Conservation (phyloP, 129 eudicot species). For the Pulicaria dysenterica region DNA sequence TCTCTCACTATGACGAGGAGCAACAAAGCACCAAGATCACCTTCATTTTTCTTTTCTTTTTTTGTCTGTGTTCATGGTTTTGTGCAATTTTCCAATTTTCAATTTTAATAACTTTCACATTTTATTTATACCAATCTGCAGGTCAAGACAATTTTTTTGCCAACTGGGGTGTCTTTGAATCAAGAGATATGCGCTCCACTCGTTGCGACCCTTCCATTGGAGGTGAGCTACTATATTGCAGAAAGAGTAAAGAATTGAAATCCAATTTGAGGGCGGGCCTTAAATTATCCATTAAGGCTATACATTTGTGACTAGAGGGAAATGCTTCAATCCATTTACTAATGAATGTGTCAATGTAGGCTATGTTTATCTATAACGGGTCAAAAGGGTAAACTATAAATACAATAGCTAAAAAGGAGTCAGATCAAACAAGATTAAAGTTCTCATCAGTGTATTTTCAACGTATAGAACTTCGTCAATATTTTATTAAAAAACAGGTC, state of each 20-base stretch:
- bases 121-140: slow-evolving; percentile 30
- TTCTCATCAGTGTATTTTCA: not conserved
- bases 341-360: not conserved
- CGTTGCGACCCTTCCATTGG: slow-evolving; percentile 96
- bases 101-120: not conserved
- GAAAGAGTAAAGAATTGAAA: not conserved
- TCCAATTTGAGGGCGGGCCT: not conserved
- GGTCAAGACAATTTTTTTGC: slow-evolving; percentile 89
- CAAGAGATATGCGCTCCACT: slow-evolving; percentile 94
- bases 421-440: not conserved
- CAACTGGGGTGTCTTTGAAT: slow-evolving; percentile 80
- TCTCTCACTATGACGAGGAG: too few relatives aligned
- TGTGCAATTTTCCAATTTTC: not conserved
- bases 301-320: slow-evolving; percentile 26
- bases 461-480: not conserved
- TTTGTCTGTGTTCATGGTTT: not conserved
- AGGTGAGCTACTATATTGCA: slow-evolving; percentile 50
- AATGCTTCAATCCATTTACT: not conserved
- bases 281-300: not conserved
- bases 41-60: not conserved
- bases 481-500: not conserved
- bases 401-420: not conserved
- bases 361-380: not conserved
- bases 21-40: too few relatives aligned
- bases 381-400: not conserved